Evolutionary conservation across 202 grass and related monocot genomes (phyloP).

Genomic region (Schoenoplectus tabernaemontani): DNA sequence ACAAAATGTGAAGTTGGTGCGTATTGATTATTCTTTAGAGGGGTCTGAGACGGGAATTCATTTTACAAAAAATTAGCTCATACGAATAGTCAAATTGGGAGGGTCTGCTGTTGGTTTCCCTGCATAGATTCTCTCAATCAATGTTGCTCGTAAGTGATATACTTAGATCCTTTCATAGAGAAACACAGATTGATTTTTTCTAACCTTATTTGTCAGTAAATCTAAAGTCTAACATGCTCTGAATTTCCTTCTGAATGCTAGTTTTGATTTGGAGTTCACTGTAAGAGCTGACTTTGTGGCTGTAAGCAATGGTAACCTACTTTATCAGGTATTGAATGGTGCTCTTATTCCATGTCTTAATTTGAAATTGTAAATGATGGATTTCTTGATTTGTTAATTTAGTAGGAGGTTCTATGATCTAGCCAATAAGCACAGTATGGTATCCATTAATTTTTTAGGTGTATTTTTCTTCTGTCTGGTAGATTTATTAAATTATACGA

Average conservation of each 20-base stretch:
- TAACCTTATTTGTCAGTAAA: constrained; percentile 11
- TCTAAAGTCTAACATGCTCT: background rate
- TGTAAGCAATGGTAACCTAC: constrained; percentile 87
- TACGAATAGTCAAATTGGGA: constrained; percentile 68
- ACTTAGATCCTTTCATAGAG: constrained; percentile 19
- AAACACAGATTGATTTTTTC: background rate
- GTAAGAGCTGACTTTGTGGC: constrained; percentile 64
- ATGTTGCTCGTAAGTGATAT: constrained; percentile 64
- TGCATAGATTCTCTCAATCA: constrained; percentile 60
- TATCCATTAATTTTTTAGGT: background rate
- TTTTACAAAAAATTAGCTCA: constrained; percentile 57
- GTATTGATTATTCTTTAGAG: constrained; percentile 83
- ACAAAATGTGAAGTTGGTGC: constrained; percentile 71
- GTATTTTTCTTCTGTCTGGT: background rate
- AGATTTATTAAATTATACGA: background rate
- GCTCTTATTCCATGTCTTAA: no score
- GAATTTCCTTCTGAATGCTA: constrained; percentile 32
- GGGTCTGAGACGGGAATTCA: constrained; percentile 84
- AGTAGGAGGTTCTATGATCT: background rate
- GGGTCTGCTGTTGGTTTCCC: constrained; percentile 87
- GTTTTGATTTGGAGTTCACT: constrained; percentile 98
- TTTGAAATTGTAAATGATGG: background rate
- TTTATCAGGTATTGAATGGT: constrained; percentile 67
- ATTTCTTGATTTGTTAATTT: background rate
- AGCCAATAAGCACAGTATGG: background rate